These are phyloP conservation scores for Trametes versicolor DNA, from an alignment of 1,284 basidiomycete genomes.

Conservation along the genomic window DNA sequence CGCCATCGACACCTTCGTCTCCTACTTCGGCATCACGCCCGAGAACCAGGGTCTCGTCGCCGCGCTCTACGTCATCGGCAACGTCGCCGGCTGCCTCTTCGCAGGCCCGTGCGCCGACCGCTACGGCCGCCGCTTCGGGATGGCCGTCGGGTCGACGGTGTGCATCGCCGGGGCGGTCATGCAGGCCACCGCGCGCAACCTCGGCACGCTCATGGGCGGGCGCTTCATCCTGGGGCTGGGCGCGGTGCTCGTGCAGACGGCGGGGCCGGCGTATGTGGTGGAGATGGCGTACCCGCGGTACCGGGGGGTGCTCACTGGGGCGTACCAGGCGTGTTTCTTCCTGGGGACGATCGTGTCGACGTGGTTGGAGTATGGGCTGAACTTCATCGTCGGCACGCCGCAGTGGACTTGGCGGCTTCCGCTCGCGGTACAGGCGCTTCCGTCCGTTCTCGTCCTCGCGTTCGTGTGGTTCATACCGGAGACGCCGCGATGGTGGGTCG, in stretches of 20 bases:
- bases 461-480: slow-evolving; percentile 40
- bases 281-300: slow-evolving; percentile 56
- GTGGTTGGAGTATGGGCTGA: slow-evolving; percentile 39
- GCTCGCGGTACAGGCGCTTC: slow-evolving; percentile 35
- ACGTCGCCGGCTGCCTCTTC: slow-evolving; percentile 34
- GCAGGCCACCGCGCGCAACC: slow-evolving; percentile 34
- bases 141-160: slow-evolving; percentile 36
- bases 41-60: slow-evolving; percentile 36
- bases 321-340: slow-evolving; percentile 39
- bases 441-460: slow-evolving; percentile 34
- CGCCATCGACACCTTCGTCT: slow-evolving; percentile 35
- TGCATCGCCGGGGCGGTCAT: slow-evolving; percentile 36
- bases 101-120: slow-evolving; percentile 36
- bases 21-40: slow-evolving; percentile 34
- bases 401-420: slow-evolving; percentile 38
- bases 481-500: slow-evolving; percentile 45
- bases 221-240: slow-evolving; percentile 49
- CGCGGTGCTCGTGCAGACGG: slow-evolving; percentile 44
- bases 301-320: slow-evolving; percentile 37
- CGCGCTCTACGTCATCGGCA: slow-evolving; percentile 38
- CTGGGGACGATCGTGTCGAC: slow-evolving; percentile 38
- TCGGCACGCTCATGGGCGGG: slow-evolving; percentile 41
- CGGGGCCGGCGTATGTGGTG: slow-evolving; percentile 54
- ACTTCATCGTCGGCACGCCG: slow-evolving; percentile 32
- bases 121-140: slow-evolving; percentile 36